Evolutionary conservation across 352 stramenopile species (phyloP), one percentile per base, ranked within the genome.

Genomic region (Pythium plurisporium): DNA sequence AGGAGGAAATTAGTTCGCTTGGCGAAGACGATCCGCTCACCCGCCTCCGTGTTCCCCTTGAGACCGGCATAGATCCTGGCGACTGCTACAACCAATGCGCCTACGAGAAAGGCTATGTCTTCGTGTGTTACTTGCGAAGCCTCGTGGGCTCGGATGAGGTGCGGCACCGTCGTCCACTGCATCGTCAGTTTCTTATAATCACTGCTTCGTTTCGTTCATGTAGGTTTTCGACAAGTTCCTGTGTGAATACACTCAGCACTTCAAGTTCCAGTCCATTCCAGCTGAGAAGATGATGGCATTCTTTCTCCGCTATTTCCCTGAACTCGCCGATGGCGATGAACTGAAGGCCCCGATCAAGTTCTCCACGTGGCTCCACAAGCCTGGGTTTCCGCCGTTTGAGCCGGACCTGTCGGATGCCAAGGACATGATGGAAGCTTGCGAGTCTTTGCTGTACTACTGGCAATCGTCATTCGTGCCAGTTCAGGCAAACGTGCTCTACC

Each of bases 41-140:
- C 4, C 70, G 79, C 25, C 64, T 91, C 7, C 82, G 76, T 12
- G 82, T 91, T 4, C 82, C 82, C 1, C 68, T 91, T 11, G 67
- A 91, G 19, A 73, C 86, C 29, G 82, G 82, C 17, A 91, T 91
- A 41, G 82, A 89, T 37, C 82, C 82, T 4, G 79, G 82, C 23
- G 82, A 91, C 36, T 89, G 79, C 61, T 91, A 91, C 69, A 91
- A 91, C 42, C 73, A 86, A 33, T 89, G 79, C 59, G 82, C 82
- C 8, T 91, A 91, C 64, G 82, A 91, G 55, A 91, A 91, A 55
- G 82, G 82, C 23, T 91, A 87, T 44, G 79, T 67, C 3, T 91
- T 91, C 33, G 79, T 91, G 3, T 88, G 77, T 59, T 89, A 91
- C 51, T 53, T 91, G 23, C 75, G 79, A 38, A 77, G 62, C 41